Evolutionary conservation across 2,329 filamentous ascomycete genomes (phyloP).

Genomic region (Aureobasidium sp.): DNA sequence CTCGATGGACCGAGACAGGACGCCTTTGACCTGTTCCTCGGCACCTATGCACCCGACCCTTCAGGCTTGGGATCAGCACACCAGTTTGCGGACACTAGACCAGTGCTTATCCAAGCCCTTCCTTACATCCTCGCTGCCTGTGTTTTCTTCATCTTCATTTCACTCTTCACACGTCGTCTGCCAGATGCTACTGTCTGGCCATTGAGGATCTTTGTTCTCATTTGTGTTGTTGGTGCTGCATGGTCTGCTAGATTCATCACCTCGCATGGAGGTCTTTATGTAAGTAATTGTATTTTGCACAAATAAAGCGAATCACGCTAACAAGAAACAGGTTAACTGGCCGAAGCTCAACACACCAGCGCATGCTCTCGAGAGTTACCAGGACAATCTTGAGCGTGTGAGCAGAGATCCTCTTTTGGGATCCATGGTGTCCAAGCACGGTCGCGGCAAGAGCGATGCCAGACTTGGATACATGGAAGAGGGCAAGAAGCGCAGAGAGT

Average conservation of each 20-base stretch:
- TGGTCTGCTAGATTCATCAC: constrained; percentile 74
- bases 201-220: constrained; percentile 70
- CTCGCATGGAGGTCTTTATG: constrained; percentile 84
- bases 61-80: constrained; percentile 63
- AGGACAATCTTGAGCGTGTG: constrained; percentile 76
- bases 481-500: constrained; percentile 97
- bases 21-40: constrained; percentile 89
- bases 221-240: constrained; percentile 63
- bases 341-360: constrained; percentile 87
- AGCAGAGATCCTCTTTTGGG: constrained; percentile 78
- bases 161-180: constrained; percentile 61
- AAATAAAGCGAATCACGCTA: constrained; percentile 12
- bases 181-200: constrained; percentile 74
- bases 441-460: constrained; percentile 75
- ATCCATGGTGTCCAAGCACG: constrained; percentile 61
- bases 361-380: constrained; percentile 79
- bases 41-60: constrained; percentile 69
- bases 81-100: constrained; percentile 77
- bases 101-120: constrained; percentile 83
- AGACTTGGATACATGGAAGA: constrained; percentile 83
- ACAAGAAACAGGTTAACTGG: constrained; percentile 74
- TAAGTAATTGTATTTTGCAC: constrained; percentile 50
- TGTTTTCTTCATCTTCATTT: constrained; percentile 73
- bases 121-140: constrained; percentile 86
- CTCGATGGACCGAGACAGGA: constrained; percentile 89